These are phyloP conservation scores for Nymphaea thermarum DNA, from an alignment of 164 flowering plant genomes.

Conservation along the genomic window DNA sequence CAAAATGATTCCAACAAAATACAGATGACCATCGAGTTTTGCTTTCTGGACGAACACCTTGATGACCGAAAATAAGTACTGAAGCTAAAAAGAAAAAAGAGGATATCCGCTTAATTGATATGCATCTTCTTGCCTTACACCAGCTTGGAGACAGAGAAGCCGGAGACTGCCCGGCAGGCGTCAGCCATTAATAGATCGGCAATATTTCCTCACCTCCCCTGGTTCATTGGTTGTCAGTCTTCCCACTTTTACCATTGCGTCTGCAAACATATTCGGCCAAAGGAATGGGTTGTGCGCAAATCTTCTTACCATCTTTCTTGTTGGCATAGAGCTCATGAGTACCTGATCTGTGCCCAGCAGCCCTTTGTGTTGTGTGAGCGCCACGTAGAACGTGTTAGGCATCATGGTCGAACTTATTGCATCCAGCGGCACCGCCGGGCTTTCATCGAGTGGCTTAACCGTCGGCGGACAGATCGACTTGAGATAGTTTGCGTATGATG, in stretches of 20 bases:
- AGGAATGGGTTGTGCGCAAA: neutral
- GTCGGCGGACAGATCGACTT: conserved; percentile 6
- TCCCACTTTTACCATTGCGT: conserved; percentile 17
- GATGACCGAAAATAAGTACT: neutral
- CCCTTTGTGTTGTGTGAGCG: conserved; percentile 3
- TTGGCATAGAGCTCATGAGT: conserved; percentile 2
- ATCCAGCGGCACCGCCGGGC: conserved; percentile 2
- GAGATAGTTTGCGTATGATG: neutral
- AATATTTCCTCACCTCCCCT: conserved; percentile 20
- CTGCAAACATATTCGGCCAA: conserved; percentile 8
- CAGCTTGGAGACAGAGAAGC: neutral
- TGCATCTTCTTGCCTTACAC: neutral
- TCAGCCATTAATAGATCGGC: conserved; percentile 5
- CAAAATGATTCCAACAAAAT: no score
- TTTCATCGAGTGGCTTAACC: neutral
- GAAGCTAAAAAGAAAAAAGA: neutral
- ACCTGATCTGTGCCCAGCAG: conserved; percentile 13
- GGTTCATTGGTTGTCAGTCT: conserved; percentile 3
- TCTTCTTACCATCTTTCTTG: conserved; percentile 5
- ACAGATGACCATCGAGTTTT: neutral
- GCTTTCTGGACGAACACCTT: neutral
- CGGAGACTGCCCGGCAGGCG: neutral
- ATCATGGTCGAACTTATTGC: neutral
- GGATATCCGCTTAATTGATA: neutral
- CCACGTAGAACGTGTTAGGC: conserved; percentile 8